Base-by-base conservation (phyloP, 2,329 filamentous ascomycete genomes). In the Aspergillus spinulosporus region DNA sequence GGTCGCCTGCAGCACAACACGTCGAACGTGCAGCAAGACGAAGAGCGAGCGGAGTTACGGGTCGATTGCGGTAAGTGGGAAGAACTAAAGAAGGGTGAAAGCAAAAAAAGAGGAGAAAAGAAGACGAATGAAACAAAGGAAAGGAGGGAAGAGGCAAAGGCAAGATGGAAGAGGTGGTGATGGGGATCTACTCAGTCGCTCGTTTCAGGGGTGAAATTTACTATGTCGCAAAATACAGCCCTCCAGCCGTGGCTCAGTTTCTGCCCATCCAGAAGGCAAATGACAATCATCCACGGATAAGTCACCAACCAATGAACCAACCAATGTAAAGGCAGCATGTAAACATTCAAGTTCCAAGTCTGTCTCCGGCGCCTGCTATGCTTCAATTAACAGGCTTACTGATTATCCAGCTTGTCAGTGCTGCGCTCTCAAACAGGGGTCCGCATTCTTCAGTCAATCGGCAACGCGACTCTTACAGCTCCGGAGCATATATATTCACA, bases 121-220 rank as follows among this genome's bases (percentile, higher is more conserved):
- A 39, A 48, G 47, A 44, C 9, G 14, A 46, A 26, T n/a, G n/a
- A 42, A 39, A 40, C 31, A 46, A 29, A 54, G 29, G 45, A 50
- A 46, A 14, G 50, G 49, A 49, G 45, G 51, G 26, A 4, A 49
- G 54, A 56, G 37, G 52, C 32, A 45, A 37, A 55, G 49, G 32
- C 14, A 36, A 46, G 32, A 26, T 31, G 56, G 37, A 51, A 48
- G 54, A 44, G 57, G 49, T 58, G 57, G 63, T 60, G 52, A 65
- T 64, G 60, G 64, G 60, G 62, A 65, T 65, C 62, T 64, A 64
- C 62, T 60, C 31, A 39, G 45, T 55, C 58, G 52, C 49, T 61
- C 54, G 60, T 65, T 65, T 65, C 63, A 65, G 63, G 63, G 63
- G 63, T 49, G 56, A 61, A 62, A 59, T 60, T 52, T 49, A 59